Evolutionary conservation across 2,329 filamentous ascomycete species (phyloP), one percentile per base, ranked within the genome.

Genomic region (Delphinella strobiligena): DNA sequence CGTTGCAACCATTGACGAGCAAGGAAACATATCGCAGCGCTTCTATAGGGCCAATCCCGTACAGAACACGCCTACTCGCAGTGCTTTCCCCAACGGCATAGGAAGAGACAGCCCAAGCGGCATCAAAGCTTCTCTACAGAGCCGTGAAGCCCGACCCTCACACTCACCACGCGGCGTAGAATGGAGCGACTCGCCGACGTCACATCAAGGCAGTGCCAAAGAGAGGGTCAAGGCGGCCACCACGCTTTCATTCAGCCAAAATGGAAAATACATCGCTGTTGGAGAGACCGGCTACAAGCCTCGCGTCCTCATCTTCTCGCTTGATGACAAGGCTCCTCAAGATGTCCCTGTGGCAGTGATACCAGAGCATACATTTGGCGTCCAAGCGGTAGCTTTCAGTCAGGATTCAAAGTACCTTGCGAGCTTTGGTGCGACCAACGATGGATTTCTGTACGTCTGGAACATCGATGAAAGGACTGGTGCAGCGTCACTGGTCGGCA

Each of bases 221-320:
- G 91, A 96, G 60, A 78, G 87, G 49, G 88, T 96, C 56, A 96
- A 96, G 63, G 84, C 91, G 14, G 86, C 88, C 2, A 94, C 88
- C 4, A 93, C 88, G 54, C 74, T 98, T 18, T 81, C 86, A 16
- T 72, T 98, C 48, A 95, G 87, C 55, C 77, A 79, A 1, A 87
- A 95, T 61, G 88, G 84, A 22, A 82, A 76, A 51, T 93, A 82
- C 55, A 68, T 98, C 38, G 91, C 89, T 7, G 82, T 96, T 3
- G 91, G 91, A 52, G 91, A 98, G 45, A 93, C 88, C 3, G 91
- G 91, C 16, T 95, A 96, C 60, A 83, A 81, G 38, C 91, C 91
- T 4, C 75, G 91, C 38, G 86, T 98, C 16, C 69, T 96, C 42
- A 80, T 98, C 40, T 98, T 94, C 61, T 86, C 78, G 22, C 78